Evolutionary conservation across 2,329 filamentous ascomycete species (phyloP).

Genomic region (Colletotrichum sp.): DNA sequence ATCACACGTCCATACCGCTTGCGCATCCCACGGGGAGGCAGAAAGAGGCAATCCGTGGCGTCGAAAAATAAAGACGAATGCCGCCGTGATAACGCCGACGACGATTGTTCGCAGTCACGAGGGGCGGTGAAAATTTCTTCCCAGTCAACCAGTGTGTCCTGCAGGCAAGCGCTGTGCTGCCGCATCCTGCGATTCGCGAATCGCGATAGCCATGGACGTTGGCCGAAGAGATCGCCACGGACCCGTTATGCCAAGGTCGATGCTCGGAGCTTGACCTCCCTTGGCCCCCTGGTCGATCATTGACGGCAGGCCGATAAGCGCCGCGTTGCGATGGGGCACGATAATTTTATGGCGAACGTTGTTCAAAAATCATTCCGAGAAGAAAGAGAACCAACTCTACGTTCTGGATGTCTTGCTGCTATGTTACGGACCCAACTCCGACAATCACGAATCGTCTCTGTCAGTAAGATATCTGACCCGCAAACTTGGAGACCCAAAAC

Average conservation of each 20-base stretch:
- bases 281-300: not conserved
- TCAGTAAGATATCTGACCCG: too few species aligned
- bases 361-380: not conserved
- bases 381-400: not conserved
- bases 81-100: not conserved
- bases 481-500: not conserved
- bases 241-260: not conserved
- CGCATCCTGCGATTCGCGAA: not conserved
- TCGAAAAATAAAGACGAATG: not conserved
- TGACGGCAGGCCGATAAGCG: not conserved
- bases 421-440: not conserved
- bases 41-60: not conserved
- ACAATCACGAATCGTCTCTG: not conserved
- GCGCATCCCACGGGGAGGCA: not conserved
- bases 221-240: not conserved
- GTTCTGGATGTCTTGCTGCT: not conserved
- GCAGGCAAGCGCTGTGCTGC: not conserved
- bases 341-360: not conserved
- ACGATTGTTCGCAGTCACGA: not conserved
- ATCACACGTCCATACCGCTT: not conserved
- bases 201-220: not conserved
- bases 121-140: not conserved
- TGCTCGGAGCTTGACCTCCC: not conserved
- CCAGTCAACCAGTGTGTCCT: not conserved
- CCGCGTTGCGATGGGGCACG: not conserved